Evolutionary conservation across 1,284 basidiomycete genomes (phyloP).

Genomic region (Papiliotrema nemorosa): DNA sequence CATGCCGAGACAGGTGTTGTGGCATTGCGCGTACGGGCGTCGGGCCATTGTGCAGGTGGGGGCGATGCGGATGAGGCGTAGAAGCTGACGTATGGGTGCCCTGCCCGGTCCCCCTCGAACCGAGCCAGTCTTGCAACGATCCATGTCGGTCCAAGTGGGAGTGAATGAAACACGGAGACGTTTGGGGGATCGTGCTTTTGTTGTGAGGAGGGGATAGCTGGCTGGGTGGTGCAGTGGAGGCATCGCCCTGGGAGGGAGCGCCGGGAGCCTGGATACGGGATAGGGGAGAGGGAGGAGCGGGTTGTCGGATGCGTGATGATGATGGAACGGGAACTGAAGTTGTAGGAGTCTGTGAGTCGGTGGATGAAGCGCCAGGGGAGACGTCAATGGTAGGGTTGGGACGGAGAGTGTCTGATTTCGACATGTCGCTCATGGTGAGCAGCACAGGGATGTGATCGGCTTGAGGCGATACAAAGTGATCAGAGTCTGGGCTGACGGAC

Average conservation of each 20-base stretch:
- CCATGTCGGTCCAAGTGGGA: constrained; percentile 49
- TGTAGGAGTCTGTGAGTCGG: constrained; percentile 2
- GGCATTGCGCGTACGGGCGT: not conserved
- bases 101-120: constrained; percentile 6
- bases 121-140: constrained; percentile 43
- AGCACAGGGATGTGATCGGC: too few relatives aligned
- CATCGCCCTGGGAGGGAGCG: not conserved
- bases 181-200: constrained; percentile 4
- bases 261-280: constrained; percentile 21
- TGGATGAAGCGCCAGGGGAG: not conserved
- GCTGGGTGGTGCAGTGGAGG: too few relatives aligned
- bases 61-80: too few relatives aligned
- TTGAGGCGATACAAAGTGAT: too few relatives aligned
- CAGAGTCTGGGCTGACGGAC: too few relatives aligned
- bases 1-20: not conserved
- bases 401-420: constrained; percentile 2
- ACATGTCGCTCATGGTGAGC: constrained; percentile 3
- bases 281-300: constrained; percentile 32
- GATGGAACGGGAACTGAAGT: constrained; percentile 16
- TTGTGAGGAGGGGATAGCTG: not conserved
- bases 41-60: constrained; percentile 1
- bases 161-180: constrained; percentile 50
- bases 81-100: not conserved
- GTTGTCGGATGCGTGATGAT: constrained; percentile 24
- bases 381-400: not conserved